Percentiles rank a stretch among this genome's conserved stretches.
phyloP scores from a whole-genome alignment of 305 asterid species.

The Fraxinus sp. region DNA sequence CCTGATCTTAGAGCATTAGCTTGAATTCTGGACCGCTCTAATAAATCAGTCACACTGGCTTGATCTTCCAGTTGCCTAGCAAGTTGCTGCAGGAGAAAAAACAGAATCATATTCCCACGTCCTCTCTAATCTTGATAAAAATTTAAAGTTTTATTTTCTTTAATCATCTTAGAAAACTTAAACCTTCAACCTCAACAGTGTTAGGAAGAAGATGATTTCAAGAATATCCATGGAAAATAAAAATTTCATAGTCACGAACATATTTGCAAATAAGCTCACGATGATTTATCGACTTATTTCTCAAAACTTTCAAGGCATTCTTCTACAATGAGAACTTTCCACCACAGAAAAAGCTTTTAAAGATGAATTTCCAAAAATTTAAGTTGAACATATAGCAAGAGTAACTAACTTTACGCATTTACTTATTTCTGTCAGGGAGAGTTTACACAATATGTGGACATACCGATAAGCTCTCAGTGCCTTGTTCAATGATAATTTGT shows the following conservation, averaged over 20 bases:
- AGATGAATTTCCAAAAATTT: neutral
- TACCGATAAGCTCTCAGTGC: conserved; percentile 71
- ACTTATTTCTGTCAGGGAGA: conserved; percentile 12
- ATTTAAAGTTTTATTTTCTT: neutral
- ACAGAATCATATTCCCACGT: conserved; percentile 17
- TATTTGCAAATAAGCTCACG: conserved; percentile 8
- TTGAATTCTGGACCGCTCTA: conserved; percentile 72
- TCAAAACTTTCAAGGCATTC: conserved; percentile 6
- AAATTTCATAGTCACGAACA: neutral
- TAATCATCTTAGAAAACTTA: conserved; percentile 1
- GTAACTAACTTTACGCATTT: neutral
- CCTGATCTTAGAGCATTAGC: conserved; percentile 70
- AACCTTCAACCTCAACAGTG: conserved; percentile 1
- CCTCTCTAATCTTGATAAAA: neutral
- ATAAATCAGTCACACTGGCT: conserved; percentile 48
- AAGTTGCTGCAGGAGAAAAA: conserved; percentile 61
- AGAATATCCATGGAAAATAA: neutral
- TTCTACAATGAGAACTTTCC: neutral
- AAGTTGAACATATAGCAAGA: neutral
- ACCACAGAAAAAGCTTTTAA: neutral
- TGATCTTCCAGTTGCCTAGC: conserved; percentile 65
- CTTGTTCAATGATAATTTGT: conserved; percentile 59
- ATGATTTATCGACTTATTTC: neutral
- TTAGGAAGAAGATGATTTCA: neutral
- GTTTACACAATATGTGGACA: conserved; percentile 31